Conservation (phyloP, 352 stramenopile species). For the Globisporangium emineosum region DNA sequence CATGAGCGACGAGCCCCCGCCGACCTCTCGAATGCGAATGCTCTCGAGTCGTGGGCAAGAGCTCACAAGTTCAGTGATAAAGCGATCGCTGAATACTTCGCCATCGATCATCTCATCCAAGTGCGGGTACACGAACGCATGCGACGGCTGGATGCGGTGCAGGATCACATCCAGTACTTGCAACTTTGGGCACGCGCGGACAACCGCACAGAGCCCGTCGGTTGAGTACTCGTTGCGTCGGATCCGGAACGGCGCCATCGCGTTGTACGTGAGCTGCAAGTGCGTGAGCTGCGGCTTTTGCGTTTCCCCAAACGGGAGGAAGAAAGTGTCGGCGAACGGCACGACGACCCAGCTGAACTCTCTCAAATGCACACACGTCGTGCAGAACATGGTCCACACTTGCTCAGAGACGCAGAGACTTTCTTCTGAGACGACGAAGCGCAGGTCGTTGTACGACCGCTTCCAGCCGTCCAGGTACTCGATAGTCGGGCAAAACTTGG, state of each 20-base stretch:
- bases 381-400: conserved; percentile 46
- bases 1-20: conserved; percentile 16
- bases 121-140: conserved; percentile 49
- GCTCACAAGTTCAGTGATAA: conserved; percentile 23
- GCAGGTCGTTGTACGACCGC: conserved; percentile 39
- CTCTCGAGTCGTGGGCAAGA: conserved; percentile 27
- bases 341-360: conserved; percentile 74
- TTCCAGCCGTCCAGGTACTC: conserved; percentile 74
- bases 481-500: conserved; percentile 38
- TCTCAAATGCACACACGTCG: conserved; percentile 30
- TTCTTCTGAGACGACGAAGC: conserved; percentile 35
- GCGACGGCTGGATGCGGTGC: conserved; percentile 41
- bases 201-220: conserved; percentile 30
- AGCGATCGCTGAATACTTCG: conserved; percentile 46
- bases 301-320: conserved; percentile 42
- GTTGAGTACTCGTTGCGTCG: conserved; percentile 49
- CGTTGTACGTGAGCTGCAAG: conserved; percentile 53
- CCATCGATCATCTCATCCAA: conserved; percentile 59
- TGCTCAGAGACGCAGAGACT: conserved; percentile 30
- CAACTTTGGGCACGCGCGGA: conserved; percentile 28
- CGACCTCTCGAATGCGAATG: conserved; percentile 37
- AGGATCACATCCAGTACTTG: conserved; percentile 44
- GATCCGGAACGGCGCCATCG: conserved; percentile 43
- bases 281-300: conserved; percentile 34
- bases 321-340: conserved; percentile 66